Base-by-base conservation (phyloP, 306 rosid species). In the Notholithocarpus densiflorus region DNA sequence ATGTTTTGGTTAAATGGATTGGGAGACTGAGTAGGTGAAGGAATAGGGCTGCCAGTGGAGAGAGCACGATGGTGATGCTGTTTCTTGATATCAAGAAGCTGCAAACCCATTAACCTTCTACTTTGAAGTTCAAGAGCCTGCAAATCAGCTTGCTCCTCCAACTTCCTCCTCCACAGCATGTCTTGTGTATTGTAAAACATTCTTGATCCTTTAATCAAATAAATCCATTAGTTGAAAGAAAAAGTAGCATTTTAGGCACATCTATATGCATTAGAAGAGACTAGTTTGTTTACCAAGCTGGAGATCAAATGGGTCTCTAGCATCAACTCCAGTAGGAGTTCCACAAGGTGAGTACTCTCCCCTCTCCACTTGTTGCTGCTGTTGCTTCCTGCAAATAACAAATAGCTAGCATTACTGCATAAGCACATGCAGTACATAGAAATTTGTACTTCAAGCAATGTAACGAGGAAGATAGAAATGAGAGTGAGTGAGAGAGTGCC, bases 341-440 rank as follows among this genome's bases (percentile, higher is more conserved):
- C 97, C 98, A 86, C 97, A 94, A 20, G 97, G 94, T 3, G 97
- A 93, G 83, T 85, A 93, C 62, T 93, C 98, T 11, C 97, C 98
- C 79, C 98, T 87, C 27, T 95, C 99, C 60, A 88, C 81, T 71
- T 89, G 93, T 79, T 81, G 96, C 73, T 82, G 83, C 70, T 87
- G 90, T 68, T 86, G 93, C 84, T 95, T 95, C 88, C 99, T 95
- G 96, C 77, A 74, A 88, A 61, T 74, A 51, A 62, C 26, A 74
- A 52, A 56, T 37, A 62, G 45, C 27, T 54, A 62, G 45, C 23
- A 40, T 5, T 57, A 32, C 37, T 15, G 43, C 64, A 74, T 74
- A 17, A 82, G 31, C 70, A 79, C 37, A 6, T 20, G 37, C 52
- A 60, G 14, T 18, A 55, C 18, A 13, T 55, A 48, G 74, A 72